Percentiles rank a stretch among this genome's conserved stretches.
Evolutionary conservation across 331 rosid genomes (phyloP).

Genomic region (Arachis monticola): DNA sequence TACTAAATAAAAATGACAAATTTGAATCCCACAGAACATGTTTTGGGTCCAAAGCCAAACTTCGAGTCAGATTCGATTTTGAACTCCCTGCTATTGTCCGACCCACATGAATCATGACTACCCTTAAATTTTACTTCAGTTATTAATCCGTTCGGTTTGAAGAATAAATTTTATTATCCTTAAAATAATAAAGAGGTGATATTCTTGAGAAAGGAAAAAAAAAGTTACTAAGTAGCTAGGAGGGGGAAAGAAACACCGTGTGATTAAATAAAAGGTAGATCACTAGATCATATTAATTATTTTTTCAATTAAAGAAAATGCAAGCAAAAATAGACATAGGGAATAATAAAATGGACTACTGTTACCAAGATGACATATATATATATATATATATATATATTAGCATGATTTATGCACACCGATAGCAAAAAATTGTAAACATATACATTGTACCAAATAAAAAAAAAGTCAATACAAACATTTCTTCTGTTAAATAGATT

Average conservation of each 20-base stretch:
- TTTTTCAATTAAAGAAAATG: too few species aligned
- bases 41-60: too few species aligned
- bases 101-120: not conserved
- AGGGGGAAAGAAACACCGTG: too few species aligned
- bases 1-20: too few species aligned
- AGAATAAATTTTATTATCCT: not conserved
- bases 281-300: not conserved
- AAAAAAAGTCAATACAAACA: not conserved
- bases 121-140: not conserved
- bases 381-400: not conserved
- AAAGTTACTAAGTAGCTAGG: too few species aligned
- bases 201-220: not conserved
- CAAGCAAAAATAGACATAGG: not conserved
- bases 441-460: not conserved
- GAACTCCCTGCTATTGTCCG: not conserved
- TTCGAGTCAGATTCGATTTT: too few species aligned
- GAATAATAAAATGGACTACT: not conserved
- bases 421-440: not conserved
- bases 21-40: too few species aligned
- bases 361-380: not conserved
- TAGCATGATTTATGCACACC: not conserved
- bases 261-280: too few species aligned
- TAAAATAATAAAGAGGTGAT: not conserved
- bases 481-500: too few species aligned
- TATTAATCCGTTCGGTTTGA: not conserved